phyloP scores from a whole-genome alignment of 768 basidiomycete genomes.

The Leccinum longicurvipes region DNA sequence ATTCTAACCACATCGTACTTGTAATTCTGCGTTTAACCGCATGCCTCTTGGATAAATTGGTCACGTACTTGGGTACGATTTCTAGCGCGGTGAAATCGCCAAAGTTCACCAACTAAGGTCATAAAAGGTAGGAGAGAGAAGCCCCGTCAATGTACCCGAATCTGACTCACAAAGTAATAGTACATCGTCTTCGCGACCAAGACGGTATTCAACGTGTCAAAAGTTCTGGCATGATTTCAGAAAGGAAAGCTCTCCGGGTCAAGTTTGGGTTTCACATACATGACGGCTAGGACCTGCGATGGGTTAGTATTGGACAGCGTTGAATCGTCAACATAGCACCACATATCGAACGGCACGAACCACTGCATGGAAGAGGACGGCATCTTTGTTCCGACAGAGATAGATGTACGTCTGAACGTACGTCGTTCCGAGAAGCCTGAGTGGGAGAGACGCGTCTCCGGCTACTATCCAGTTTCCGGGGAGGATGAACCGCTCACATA shows the following conservation, averaged over 20 bases:
- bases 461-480: not conserved
- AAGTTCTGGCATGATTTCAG: not conserved
- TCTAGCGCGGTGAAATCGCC: not conserved
- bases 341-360: not conserved
- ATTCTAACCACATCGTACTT: slow-evolving; percentile 2
- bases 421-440: slow-evolving; percentile 5
- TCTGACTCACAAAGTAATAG: slow-evolving; percentile 2
- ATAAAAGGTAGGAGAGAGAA: not conserved
- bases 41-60: not conserved
- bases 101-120: not conserved
- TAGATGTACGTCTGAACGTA: slow-evolving; percentile 8
- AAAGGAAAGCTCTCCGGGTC: not conserved
- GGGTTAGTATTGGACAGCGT: not conserved
- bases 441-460: not conserved
- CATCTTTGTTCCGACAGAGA: not conserved
- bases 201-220: not conserved
- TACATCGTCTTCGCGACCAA: not conserved
- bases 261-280: not conserved
- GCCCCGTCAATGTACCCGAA: not conserved
- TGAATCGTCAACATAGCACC: not conserved
- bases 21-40: not conserved
- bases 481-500: not conserved
- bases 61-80: not conserved
- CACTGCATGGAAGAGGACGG: slow-evolving; percentile 1
- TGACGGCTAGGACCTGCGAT: slow-evolving; percentile 1